phyloP scores from a whole-genome alignment of 768 basidiomycete species.

The Pisolithus albus region DNA sequence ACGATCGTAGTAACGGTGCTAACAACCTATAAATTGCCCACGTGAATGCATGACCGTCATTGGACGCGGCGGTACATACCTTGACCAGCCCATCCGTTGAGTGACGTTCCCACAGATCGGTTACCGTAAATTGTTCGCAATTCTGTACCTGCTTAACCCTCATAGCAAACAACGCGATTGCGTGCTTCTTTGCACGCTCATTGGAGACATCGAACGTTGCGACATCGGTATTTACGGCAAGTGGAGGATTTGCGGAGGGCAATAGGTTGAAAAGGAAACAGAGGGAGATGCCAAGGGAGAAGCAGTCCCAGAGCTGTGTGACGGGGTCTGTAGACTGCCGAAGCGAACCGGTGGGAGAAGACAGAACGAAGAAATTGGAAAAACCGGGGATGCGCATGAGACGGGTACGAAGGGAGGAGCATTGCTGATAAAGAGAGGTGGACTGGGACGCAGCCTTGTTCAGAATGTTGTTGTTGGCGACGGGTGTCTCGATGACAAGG shows the following conservation, averaged over 20 bases:
- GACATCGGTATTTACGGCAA: slow-evolving; percentile 61
- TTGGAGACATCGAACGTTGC: slow-evolving; percentile 59
- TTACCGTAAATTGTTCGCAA: slow-evolving; percentile 82
- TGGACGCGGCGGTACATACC: slow-evolving; percentile 39
- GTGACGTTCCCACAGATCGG: slow-evolving; percentile 84
- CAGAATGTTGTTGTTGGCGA: slow-evolving; percentile 78
- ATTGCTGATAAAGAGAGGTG: slow-evolving; percentile 89
- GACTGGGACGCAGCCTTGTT: slow-evolving; percentile 86
- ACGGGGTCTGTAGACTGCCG: slow-evolving; percentile 88
- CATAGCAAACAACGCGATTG: slow-evolving; percentile 89
- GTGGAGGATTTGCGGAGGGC: slow-evolving; percentile 38
- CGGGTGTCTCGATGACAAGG: slow-evolving; percentile 66
- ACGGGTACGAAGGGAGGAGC: slow-evolving; percentile 67
- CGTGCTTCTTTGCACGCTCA: slow-evolving; percentile 83
- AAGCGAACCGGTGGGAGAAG: slow-evolving; percentile 46
- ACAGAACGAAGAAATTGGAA: slow-evolving; percentile 57
- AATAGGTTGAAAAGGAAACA: slow-evolving; percentile 96
- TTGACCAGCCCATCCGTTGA: slow-evolving; percentile 94
- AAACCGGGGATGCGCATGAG: slow-evolving; percentile 77
- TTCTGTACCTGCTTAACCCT: slow-evolving; percentile 65
- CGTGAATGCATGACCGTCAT: slow-evolving; percentile 1
- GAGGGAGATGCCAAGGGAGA: slow-evolving; percentile 87
- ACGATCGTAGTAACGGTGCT: slow-evolving; percentile 85
- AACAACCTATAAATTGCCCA: slow-evolving; percentile 53
- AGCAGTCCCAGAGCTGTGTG: slow-evolving; percentile 89